Percentiles rank a stretch among this genome's conserved stretches.
phyloP scores from a whole-genome alignment of 352 stramenopile genomes.

The Globisporangium lucens region DNA sequence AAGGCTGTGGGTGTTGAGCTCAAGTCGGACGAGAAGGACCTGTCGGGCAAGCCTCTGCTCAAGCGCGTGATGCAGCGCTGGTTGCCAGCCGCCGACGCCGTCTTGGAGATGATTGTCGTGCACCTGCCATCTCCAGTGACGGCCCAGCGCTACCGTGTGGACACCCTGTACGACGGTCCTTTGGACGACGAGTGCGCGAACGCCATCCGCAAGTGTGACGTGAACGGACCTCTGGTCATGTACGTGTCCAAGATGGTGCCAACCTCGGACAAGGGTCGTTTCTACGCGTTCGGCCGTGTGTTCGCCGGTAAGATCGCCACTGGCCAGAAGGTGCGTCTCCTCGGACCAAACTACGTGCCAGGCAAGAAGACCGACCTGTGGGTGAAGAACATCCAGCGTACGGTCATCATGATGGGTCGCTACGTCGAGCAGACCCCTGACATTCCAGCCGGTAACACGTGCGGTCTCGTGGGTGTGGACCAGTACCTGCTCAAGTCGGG shows the following conservation, averaged over 20 bases:
- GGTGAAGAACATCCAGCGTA: slow-evolving; percentile 99
- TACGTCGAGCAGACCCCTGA: slow-evolving; percentile 98
- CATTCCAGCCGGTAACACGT: slow-evolving; percentile 99
- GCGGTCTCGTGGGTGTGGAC: slow-evolving; percentile 98
- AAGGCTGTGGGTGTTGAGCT: slow-evolving; percentile 96
- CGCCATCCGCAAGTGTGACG: slow-evolving; percentile 98
- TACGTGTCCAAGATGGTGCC: slow-evolving; percentile 99
- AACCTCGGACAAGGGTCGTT: slow-evolving; percentile 97
- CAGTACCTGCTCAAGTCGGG: slow-evolving; percentile 99
- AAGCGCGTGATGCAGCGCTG: slow-evolving; percentile 99
- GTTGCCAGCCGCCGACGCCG: slow-evolving; percentile 97
- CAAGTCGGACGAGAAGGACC: slow-evolving; percentile 96
- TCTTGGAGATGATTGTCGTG: slow-evolving; percentile 99
- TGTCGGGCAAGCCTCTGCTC: slow-evolving; percentile 96
- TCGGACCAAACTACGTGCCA: slow-evolving; percentile 99
- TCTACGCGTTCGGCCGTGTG: slow-evolving; percentile 99
- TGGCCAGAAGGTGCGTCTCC: slow-evolving; percentile 98
- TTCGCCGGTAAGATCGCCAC: slow-evolving; percentile 99
- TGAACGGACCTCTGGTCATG: slow-evolving; percentile 98
- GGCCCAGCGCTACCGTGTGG: slow-evolving; percentile 98
- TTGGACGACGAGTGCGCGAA: slow-evolving; percentile 97
- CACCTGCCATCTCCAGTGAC: slow-evolving; percentile 97
- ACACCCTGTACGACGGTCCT: slow-evolving; percentile 98
- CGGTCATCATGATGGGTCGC: slow-evolving; percentile 99
- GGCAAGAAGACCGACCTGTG: slow-evolving; percentile 99